Base-by-base conservation (phyloP, 2,329 filamentous ascomycete species). In the Fusarium devonianum region DNA sequence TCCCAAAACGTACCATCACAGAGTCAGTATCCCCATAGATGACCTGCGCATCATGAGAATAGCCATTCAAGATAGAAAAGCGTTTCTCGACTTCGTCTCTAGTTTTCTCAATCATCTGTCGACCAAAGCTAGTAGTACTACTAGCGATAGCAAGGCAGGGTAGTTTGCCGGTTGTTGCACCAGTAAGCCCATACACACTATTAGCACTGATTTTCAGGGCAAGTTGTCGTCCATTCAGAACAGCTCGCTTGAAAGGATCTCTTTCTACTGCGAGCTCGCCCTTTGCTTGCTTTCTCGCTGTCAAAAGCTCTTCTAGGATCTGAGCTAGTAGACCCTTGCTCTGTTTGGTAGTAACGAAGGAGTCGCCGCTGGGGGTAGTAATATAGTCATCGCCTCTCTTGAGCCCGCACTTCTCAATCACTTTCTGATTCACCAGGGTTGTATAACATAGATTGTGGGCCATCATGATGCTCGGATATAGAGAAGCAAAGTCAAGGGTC, bases 11-110 rank as follows among this genome's bases (percentile, higher is more conserved):
- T 53, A 99, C 92, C 94, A 99, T 99, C 75, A 99, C 94, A 7
- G 94, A 99, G 80, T 99, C 94, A 2, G 94, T 99, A 72, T 99
- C 94, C 76, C 94, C 94, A 64, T 99, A 99, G 57, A 99, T 95
- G 75, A 99, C 94, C 69, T 97, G 87, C 0, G 94, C 94, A 70
- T 99, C 90, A 70, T 97, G 91, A 2, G 83, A 85, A 73, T 97
- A 99, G n/a, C 94, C 94, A 65, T 99, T 97, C 37, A 90, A 90
- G 47, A 97, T 92, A 37, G 84, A 93, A 73, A 96, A 99, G 60
- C 85, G 87, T 29, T 83, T 80, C 73, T 97, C 93, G 6, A 99
- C 94, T 69, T 97, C 94, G 12, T 88, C 82, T 73, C 96, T 97
- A 1, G 94, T 97, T 75, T 87, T 94, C 72, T 97, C 93, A 77